Evolutionary conservation across 768 basidiomycete genomes (phyloP).

Genomic region (Hortiboletus campestris): DNA sequence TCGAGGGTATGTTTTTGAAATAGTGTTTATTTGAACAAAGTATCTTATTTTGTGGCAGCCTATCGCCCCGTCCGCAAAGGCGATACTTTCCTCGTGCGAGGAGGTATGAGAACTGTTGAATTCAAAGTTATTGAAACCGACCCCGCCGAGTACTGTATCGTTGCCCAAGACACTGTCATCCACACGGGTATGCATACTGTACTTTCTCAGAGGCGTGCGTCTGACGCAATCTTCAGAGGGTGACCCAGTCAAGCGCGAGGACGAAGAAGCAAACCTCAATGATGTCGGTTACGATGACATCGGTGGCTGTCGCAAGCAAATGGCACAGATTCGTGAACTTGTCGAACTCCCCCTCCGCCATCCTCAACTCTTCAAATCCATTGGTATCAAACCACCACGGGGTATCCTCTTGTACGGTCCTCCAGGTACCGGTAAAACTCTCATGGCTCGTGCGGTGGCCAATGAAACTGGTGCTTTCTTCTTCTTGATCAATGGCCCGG

Average conservation of each 20-base stretch:
- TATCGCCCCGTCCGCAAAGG: conserved; percentile 96
- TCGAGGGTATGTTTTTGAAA: conserved; percentile 62
- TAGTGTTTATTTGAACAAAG: neutral
- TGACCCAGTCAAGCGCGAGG: conserved; percentile 97
- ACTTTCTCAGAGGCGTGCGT: neutral
- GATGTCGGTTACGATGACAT: conserved; percentile 99
- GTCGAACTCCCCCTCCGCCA: conserved; percentile 97
- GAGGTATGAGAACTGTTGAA: conserved; percentile 97
- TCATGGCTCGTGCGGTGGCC: conserved; percentile 99
- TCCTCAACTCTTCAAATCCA: conserved; percentile 99
- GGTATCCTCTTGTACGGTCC: conserved; percentile 99
- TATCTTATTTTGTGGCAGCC: conserved; percentile 40
- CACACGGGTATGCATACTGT: conserved; percentile 59
- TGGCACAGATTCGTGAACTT: conserved; percentile 99
- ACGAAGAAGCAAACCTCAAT: conserved; percentile 93
- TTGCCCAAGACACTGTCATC: conserved; percentile 98
- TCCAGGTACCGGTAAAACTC: conserved; percentile 98
- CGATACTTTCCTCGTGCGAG: conserved; percentile 98
- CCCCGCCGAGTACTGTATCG: conserved; percentile 97
- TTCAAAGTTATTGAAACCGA: conserved; percentile 99
- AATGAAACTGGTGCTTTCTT: conserved; percentile 99
- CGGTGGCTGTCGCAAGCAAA: conserved; percentile 98
- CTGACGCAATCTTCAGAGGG: conserved; percentile 60
- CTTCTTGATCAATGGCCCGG: conserved; percentile 99
- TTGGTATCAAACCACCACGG: conserved; percentile 99